Conservation (phyloP, 257 asterid species). For the Agastache rugosa region DNA sequence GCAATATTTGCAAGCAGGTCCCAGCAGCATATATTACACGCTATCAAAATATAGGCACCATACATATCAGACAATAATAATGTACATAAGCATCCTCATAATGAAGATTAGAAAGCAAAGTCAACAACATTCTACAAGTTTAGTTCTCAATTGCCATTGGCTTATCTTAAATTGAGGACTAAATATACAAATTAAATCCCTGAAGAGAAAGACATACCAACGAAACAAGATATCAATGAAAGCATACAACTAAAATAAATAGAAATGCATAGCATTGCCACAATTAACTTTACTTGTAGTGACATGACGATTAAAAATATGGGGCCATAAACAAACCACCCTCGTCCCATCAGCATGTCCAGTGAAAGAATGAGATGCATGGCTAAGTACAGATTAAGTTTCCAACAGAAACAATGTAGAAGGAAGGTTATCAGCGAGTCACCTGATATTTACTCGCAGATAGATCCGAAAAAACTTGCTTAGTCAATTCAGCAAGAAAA, state of each 20-base stretch:
- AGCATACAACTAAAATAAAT: neutral
- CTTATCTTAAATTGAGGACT: neutral
- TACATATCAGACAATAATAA: neutral
- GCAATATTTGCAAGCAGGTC: neutral
- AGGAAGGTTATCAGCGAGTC: constrained; percentile 39
- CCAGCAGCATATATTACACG: constrained; percentile 10
- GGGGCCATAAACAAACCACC: constrained; percentile 4
- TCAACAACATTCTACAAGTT: neutral
- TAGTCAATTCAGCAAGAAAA: constrained; percentile 92
- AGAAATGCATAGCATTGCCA: neutral
- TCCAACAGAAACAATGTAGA: constrained; percentile 18
- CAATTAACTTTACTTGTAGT: neutral
- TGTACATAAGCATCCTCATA: constrained; percentile 1
- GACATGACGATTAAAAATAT: neutral
- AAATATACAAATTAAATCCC: neutral
- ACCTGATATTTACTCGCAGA: constrained; percentile 94
- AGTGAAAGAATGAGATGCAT: constrained; percentile 10
- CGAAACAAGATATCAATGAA: neutral
- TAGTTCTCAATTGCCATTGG: neutral
- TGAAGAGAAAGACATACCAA: neutral
- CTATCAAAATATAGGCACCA: neutral
- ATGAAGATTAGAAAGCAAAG: constrained; percentile 11
- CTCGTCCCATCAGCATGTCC: constrained; percentile 2
- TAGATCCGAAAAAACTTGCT: constrained; percentile 90
- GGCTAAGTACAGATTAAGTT: constrained; percentile 14